Evolutionary conservation across 345 rosid species (phyloP).

Genomic region (Ricinus communis): DNA sequence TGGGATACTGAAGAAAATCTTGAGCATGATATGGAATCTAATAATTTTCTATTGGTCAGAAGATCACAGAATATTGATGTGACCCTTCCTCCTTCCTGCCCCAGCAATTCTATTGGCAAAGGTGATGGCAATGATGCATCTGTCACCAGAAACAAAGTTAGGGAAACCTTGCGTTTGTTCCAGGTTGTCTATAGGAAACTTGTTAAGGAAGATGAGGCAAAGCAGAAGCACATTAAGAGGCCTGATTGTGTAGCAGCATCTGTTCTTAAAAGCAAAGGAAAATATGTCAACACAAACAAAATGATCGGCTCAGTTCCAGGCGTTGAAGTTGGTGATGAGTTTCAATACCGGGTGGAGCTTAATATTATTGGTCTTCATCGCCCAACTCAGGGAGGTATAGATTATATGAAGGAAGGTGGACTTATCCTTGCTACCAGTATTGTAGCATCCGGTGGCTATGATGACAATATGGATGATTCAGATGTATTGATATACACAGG

Average conservation of each 20-base stretch:
- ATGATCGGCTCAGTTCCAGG: conserved; percentile 80
- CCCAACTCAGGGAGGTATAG: conserved; percentile 69
- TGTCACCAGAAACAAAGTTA: conserved; percentile 60
- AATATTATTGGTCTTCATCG: conserved; percentile 75
- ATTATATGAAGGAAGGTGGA: conserved; percentile 45
- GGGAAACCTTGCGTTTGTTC: conserved; percentile 74
- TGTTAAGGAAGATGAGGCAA: conserved; percentile 75
- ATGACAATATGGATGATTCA: conserved; percentile 54
- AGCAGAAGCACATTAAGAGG: conserved; percentile 39
- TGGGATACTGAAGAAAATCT: conserved; percentile 15
- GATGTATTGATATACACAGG: conserved; percentile 74
- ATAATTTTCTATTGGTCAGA: conserved; percentile 18
- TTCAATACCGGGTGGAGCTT: conserved; percentile 74
- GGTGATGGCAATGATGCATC: conserved; percentile 24
- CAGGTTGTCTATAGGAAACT: conserved; percentile 64
- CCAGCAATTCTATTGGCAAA: conserved; percentile 22
- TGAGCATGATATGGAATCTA: conserved; percentile 15
- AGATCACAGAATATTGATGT: conserved; percentile 29
- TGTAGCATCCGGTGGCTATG: conserved; percentile 74
- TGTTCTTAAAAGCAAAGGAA: conserved; percentile 54
- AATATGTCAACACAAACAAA: conserved; percentile 38
- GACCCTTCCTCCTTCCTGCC: conserved; percentile 51
- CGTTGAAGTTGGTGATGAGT: conserved; percentile 77
- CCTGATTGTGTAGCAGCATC: conserved; percentile 60
- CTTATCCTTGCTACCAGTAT: conserved; percentile 57